phyloP scores from a whole-genome alignment of 352 stramenopile species.

The Pythium volutum region DNA sequence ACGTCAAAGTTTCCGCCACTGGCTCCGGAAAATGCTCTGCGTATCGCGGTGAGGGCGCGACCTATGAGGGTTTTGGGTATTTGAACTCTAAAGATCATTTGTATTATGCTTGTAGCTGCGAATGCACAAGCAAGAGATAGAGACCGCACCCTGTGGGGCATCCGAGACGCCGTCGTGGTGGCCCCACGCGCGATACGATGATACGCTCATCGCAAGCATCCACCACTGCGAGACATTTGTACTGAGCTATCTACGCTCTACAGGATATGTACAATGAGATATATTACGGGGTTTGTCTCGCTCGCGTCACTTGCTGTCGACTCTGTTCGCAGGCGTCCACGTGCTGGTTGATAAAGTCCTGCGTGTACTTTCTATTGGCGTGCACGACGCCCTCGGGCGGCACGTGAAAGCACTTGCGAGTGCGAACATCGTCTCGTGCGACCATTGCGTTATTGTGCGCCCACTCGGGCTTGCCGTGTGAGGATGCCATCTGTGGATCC shows the following conservation, averaged over 20 bases:
- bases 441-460: conserved; percentile 41
- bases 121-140: conserved; percentile 29
- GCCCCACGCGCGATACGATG: conserved; percentile 44
- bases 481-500: background rate
- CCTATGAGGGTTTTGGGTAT: too few species aligned
- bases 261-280: background rate
- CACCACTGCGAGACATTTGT: conserved; percentile 32
- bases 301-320: conserved; percentile 20
- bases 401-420: conserved; percentile 42
- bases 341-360: conserved; percentile 58
- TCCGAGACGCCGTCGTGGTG: conserved; percentile 47
- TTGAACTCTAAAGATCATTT: background rate
- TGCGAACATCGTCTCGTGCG: conserved; percentile 44
- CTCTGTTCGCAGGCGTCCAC: conserved; percentile 42
- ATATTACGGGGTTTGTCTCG: background rate
- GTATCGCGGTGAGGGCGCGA: conserved; percentile 34
- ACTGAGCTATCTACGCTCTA: conserved; percentile 3
- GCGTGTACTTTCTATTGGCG: conserved; percentile 60
- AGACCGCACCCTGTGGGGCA: background rate
- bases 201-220: conserved; percentile 34
- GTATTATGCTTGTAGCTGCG: conserved; percentile 25
- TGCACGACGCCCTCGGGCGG: conserved; percentile 46
- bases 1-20: background rate
- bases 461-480: conserved; percentile 40
- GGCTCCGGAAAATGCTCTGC: conserved; percentile 26